Evolutionary conservation across 2,329 filamentous ascomycete genomes (phyloP).

Genomic region (Talaromyces pinophilus): DNA sequence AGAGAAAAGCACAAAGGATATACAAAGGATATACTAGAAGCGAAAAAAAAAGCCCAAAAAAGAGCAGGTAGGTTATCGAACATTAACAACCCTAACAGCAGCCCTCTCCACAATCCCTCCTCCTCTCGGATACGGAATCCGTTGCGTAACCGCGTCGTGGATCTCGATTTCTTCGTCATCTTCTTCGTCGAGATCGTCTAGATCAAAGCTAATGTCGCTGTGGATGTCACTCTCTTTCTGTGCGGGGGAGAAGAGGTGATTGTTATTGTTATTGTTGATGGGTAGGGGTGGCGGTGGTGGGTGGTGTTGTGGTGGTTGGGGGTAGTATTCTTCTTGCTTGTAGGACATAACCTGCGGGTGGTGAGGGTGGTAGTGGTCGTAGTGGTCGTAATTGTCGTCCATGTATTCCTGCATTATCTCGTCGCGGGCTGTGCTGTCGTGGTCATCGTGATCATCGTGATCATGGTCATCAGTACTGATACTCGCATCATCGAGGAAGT

Average conservation of each 20-base stretch:
- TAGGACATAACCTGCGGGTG: not conserved
- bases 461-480: not conserved
- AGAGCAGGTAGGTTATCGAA: not conserved
- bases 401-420: constrained; percentile 23
- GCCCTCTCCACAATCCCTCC: constrained; percentile 17
- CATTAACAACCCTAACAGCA: constrained; percentile 21
- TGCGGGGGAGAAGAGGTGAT: not conserved
- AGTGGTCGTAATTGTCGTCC: constrained; percentile 15
- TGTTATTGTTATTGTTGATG: not conserved
- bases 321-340: not conserved
- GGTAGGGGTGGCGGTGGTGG: not conserved
- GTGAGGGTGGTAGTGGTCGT: not conserved
- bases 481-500: constrained; percentile 10
- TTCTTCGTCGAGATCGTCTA: constrained; percentile 18
- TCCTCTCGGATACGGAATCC: constrained; percentile 11
- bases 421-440: constrained; percentile 16
- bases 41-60: not conserved
- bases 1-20: not conserved
- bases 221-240: constrained; percentile 2
- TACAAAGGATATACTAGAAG: not conserved
- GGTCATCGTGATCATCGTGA: not conserved
- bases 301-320: not conserved
- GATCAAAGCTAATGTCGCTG: not conserved
- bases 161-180: constrained; percentile 20
- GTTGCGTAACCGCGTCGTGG: constrained; percentile 21